A percentile compares a stretch with the other conserved stretches of the same genome.
phyloP scores from a whole-genome alignment of 495 filamentous ascomycete species.

The Annulohypoxylon moriforme region DNA sequence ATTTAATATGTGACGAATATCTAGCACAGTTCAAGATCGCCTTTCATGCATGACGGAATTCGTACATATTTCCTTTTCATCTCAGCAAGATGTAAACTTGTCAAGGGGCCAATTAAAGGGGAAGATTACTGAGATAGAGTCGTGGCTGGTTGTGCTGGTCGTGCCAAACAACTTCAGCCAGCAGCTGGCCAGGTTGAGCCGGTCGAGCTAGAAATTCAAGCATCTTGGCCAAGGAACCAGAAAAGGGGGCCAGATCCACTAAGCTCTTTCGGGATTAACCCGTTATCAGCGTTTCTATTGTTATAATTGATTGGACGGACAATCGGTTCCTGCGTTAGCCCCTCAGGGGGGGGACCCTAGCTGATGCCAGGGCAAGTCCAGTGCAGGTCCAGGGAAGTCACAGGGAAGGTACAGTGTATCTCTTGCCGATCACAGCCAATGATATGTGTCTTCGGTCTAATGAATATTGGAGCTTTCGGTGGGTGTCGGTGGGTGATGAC shows the following conservation, averaged over 20 bases:
- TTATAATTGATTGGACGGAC: conserved; percentile 30
- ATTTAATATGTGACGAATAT: not conserved
- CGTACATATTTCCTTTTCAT: conserved; percentile 17
- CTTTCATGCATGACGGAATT: conserved; percentile 10
- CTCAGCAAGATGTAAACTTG: conserved; percentile 9
- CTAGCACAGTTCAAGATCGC: conserved; percentile 5
- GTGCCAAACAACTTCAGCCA: conserved; percentile 5
- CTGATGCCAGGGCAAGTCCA: conserved; percentile 23
- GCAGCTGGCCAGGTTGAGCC: not conserved
- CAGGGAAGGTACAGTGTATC: conserved; percentile 35
- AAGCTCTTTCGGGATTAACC: conserved; percentile 30
- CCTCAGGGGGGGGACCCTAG: conserved; percentile 6
- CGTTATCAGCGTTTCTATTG: conserved; percentile 35
- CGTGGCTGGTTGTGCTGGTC: conserved; percentile 5
- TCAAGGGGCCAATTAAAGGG: conserved; percentile 26
- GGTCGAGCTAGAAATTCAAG: conserved; percentile 20
- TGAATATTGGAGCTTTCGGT: conserved; percentile 35
- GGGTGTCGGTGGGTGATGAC: conserved; percentile 14
- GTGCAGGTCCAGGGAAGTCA: no score
- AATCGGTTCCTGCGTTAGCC: conserved; percentile 48
- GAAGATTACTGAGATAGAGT: conserved; percentile 16
- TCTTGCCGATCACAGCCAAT: conserved; percentile 9
- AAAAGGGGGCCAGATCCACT: conserved; percentile 29
- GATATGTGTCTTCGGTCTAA: conserved; percentile 30
- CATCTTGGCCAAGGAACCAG: conserved; percentile 22